phyloP scores from a whole-genome alignment of 202 grass and related monocot species.

The Zizania palustris region DNA sequence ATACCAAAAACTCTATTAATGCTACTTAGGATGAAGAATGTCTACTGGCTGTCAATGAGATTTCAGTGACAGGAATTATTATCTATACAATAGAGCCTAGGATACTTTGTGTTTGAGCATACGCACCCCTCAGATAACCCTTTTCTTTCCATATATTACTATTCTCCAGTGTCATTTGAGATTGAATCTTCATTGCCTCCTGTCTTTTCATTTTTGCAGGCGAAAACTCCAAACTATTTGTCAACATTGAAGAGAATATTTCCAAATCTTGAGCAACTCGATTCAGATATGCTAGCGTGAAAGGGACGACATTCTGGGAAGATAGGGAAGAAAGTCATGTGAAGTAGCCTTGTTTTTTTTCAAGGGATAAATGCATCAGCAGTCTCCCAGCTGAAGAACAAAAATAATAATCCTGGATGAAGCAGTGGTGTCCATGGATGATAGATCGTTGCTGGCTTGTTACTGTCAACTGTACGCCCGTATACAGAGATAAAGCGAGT shows the following conservation, averaged over 20 bases:
- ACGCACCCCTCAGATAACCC: background rate
- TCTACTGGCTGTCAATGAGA: background rate
- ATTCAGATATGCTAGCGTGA: constrained; percentile 87
- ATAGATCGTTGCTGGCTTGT: background rate
- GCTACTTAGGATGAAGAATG: constrained; percentile 21
- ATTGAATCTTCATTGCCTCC: background rate
- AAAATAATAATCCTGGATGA: constrained; percentile 6
- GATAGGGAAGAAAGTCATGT: constrained; percentile 5
- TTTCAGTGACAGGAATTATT: constrained; percentile 4
- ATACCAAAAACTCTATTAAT: background rate
- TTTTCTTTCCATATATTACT: background rate
- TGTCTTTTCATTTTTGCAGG: constrained; percentile 52
- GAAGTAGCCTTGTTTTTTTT: background rate
- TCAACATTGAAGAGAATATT: constrained; percentile 64
- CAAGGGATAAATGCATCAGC: background rate
- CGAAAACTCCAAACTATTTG: constrained; percentile 59
- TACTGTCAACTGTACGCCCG: constrained; percentile 7
- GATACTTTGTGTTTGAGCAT: background rate
- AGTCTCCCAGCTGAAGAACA: constrained; percentile 11
- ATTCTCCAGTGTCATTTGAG: constrained; percentile 8
- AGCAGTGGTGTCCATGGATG: background rate
- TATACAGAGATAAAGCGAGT: background rate
- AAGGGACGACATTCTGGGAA: background rate
- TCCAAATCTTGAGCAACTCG: constrained; percentile 87
- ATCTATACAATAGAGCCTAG: background rate